Conservation (phyloP, 2,329 filamentous ascomycete genomes). For the Penicillium fuscoglaucum region DNA sequence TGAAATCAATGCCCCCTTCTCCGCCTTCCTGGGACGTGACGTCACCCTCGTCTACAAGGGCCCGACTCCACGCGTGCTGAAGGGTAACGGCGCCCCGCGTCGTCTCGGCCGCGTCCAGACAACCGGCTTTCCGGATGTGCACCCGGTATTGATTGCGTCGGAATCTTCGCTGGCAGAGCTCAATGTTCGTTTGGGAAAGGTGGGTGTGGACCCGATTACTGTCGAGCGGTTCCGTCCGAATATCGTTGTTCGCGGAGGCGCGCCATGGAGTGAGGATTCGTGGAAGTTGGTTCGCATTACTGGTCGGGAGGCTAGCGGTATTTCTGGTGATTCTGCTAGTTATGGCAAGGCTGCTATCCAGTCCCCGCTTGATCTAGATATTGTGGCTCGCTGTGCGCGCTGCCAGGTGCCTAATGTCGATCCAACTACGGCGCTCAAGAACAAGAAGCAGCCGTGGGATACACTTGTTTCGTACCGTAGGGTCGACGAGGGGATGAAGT, state of each 20-base stretch:
- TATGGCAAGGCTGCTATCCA: neutral
- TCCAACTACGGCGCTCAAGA: constrained; percentile 60
- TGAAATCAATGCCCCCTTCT: constrained; percentile 55
- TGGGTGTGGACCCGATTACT: constrained; percentile 51
- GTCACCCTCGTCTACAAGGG: constrained; percentile 64
- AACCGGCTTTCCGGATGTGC: constrained; percentile 62
- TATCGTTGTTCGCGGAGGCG: constrained; percentile 58
- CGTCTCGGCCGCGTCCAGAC: constrained; percentile 56
- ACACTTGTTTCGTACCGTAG: constrained; percentile 61
- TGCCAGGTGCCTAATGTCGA: constrained; percentile 67
- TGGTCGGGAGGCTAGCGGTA: neutral
- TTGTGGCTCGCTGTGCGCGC: constrained; percentile 59
- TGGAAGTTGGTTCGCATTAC: constrained; percentile 58
- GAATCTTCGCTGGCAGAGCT: constrained; percentile 59
- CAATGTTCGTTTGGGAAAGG: constrained; percentile 52
- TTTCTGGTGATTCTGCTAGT: constrained; percentile 1
- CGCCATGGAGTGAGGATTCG: constrained; percentile 62
- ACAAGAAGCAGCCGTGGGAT: constrained; percentile 62
- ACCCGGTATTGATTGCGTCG: constrained; percentile 57
- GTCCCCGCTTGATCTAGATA: constrained; percentile 51
- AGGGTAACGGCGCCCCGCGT: constrained; percentile 56
- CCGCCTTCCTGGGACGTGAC: constrained; percentile 55
- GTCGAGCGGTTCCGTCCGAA: constrained; percentile 66
- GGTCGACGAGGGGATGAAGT: constrained; percentile 61
- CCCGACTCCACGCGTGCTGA: constrained; percentile 55